Percentiles rank a stretch among this genome's conserved stretches.
Evolutionary conservation across 257 asterid genomes (phyloP).

Genomic region (Coffea canephora): DNA sequence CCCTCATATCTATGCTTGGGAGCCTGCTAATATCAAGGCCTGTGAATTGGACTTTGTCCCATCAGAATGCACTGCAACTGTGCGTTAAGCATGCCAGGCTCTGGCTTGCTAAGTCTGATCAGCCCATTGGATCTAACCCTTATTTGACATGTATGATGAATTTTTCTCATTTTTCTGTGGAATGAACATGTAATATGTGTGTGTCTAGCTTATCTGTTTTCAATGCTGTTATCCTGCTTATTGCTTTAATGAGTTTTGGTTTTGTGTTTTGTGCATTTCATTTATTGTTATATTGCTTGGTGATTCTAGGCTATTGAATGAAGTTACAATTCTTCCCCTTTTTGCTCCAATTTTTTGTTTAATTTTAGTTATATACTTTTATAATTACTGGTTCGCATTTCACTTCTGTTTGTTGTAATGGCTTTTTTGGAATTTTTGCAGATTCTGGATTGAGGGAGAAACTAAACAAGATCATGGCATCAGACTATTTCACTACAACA

Average conservation of each 20-base stretch:
- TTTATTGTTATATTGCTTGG: not conserved
- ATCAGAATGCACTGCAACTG: conserved; percentile 49
- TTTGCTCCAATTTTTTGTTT: not conserved
- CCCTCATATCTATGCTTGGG: conserved; percentile 58
- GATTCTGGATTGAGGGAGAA: conserved; percentile 61
- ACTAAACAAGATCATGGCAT: conserved; percentile 63
- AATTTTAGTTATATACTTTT: not conserved
- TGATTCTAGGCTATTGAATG: not conserved
- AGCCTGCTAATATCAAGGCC: conserved; percentile 55
- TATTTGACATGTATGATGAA: conserved; percentile 54
- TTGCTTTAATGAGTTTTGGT: not conserved
- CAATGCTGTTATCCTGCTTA: not conserved
- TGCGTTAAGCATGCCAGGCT: conserved; percentile 71
- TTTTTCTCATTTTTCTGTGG: not conserved
- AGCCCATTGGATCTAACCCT: conserved; percentile 50
- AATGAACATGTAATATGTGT: not conserved
- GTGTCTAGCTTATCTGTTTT: not conserved
- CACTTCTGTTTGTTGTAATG: conserved; percentile 5
- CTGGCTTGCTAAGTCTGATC: conserved; percentile 57
- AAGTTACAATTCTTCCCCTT: not conserved
- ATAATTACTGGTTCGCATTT: not conserved
- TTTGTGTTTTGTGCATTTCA: not conserved
- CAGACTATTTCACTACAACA: conserved; percentile 54
- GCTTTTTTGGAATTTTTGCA: conserved; percentile 20
- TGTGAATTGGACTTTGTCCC: conserved; percentile 50